Evolutionary conservation across 1,284 basidiomycete genomes (phyloP).

Genomic region (Spongispora temasekensis): DNA sequence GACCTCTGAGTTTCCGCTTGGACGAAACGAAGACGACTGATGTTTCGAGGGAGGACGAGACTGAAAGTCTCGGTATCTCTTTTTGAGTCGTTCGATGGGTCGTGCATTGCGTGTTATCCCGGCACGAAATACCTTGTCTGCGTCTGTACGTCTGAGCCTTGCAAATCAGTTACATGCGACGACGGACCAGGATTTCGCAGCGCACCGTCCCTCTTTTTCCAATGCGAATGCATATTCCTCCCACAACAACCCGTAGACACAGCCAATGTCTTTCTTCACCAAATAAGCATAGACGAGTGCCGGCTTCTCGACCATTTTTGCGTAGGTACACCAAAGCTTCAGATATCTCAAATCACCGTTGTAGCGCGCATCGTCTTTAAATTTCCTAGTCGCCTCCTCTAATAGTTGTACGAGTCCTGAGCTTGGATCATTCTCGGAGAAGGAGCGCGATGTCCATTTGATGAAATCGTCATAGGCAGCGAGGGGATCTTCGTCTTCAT

Average conservation of each 20-base stretch:
- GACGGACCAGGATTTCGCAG: slow-evolving; percentile 5
- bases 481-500: slow-evolving; percentile 64
- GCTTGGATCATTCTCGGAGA: slow-evolving; percentile 42
- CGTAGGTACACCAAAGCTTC: slow-evolving; percentile 85
- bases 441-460: slow-evolving; percentile 60
- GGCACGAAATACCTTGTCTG: slow-evolving; percentile 81
- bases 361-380: slow-evolving; percentile 80
- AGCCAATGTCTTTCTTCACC: slow-evolving; percentile 79
- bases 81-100: slow-evolving; percentile 85
- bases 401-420: slow-evolving; percentile 71
- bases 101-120: slow-evolving; percentile 84
- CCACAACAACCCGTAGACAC: slow-evolving; percentile 76
- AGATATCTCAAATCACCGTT: slow-evolving; percentile 87
- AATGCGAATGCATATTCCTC: slow-evolving; percentile 82
- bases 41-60: slow-evolving; percentile 43
- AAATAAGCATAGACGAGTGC: slow-evolving; percentile 72
- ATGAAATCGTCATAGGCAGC: slow-evolving; percentile 60
- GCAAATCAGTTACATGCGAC: slow-evolving; percentile 15
- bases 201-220: slow-evolving; percentile 75
- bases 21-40: slow-evolving; percentile 26
- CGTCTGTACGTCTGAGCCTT: slow-evolving; percentile 62
- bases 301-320: slow-evolving; percentile 60
- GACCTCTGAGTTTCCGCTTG: slow-evolving; percentile 32
- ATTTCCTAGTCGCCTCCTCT: slow-evolving; percentile 75
- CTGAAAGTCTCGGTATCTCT: slow-evolving; percentile 82